phyloP scores from a whole-genome alignment of 192 early-diverging fungal species.

The Linnemannia elongata region DNA sequence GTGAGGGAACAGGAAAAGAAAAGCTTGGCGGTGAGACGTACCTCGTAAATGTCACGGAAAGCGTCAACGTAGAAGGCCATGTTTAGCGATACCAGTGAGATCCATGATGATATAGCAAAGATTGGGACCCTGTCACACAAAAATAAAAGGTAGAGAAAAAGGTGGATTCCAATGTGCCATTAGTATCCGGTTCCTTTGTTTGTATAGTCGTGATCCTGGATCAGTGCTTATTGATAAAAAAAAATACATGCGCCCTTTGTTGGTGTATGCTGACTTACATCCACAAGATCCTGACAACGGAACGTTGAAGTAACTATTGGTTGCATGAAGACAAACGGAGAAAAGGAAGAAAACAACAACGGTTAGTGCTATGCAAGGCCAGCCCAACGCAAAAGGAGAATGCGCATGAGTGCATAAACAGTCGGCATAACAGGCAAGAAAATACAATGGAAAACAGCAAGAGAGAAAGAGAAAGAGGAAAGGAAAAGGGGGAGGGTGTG shows the following conservation, averaged over 20 bases:
- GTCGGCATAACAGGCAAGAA: neutral
- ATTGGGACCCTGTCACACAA: conserved; percentile 34
- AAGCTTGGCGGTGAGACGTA: conserved; percentile 1
- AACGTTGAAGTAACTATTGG: conserved; percentile 39
- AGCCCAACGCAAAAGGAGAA: neutral
- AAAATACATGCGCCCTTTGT: neutral
- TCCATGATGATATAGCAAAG: conserved; percentile 85
- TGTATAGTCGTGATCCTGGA: neutral
- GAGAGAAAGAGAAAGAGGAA: neutral
- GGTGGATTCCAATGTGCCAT: neutral
- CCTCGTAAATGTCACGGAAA: conserved; percentile 67
- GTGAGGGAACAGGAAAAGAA: neutral
- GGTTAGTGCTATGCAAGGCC: neutral
- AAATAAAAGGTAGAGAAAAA: neutral
- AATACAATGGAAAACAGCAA: neutral
- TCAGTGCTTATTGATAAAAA: neutral
- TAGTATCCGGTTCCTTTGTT: neutral
- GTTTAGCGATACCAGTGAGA: conserved; percentile 77
- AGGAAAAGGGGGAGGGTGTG: neutral
- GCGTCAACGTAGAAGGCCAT: conserved; percentile 90
- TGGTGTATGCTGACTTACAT: conserved; percentile 27
- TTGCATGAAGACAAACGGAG: neutral
- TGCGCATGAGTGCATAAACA: conserved; percentile 3
- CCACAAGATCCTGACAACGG: conserved; percentile 42
- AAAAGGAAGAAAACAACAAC: neutral